These are phyloP conservation scores for Penicillium frequentans DNA, from an alignment of 2,329 filamentous ascomycete genomes.

Conservation along the genomic window DNA sequence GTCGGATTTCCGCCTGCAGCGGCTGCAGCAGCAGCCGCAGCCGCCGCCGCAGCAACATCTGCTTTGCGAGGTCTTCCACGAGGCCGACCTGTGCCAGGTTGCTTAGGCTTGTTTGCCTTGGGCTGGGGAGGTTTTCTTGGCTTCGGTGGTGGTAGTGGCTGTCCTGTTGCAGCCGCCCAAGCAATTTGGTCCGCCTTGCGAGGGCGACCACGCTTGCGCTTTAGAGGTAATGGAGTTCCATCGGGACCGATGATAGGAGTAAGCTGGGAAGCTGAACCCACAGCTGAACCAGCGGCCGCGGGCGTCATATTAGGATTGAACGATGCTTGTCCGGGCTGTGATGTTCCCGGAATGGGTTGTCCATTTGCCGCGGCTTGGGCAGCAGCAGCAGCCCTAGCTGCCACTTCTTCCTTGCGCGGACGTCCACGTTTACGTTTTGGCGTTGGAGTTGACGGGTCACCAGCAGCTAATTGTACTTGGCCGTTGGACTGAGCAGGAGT, in stretches of 20 bases:
- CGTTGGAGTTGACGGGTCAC: conserved; percentile 5
- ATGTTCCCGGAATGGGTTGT: conserved; percentile 9
- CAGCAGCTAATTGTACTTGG: conserved; percentile 8
- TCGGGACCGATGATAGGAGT: conserved; percentile 22
- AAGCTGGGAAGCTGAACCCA: conserved; percentile 6
- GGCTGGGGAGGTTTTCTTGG: conserved; percentile 20
- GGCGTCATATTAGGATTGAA: conserved; percentile 23
- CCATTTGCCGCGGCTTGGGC: conserved; percentile 19
- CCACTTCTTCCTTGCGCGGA: conserved; percentile 28
- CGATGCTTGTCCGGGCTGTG: conserved; percentile 21
- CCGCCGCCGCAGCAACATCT: conserved; percentile 29
- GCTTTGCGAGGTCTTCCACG: conserved; percentile 36
- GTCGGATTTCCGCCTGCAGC: conserved; percentile 14
- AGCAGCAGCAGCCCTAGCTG: conserved; percentile 20
- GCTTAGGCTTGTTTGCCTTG: conserved; percentile 14
- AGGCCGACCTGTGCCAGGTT: conserved; percentile 30
- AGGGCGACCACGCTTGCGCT: conserved; percentile 32
- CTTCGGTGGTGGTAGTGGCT: conserved; percentile 21
- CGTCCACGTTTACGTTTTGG: conserved; percentile 23
- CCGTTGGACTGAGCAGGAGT: conserved; percentile 17
- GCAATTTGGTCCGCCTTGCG: conserved; percentile 30
- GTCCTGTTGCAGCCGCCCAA: conserved; percentile 21
- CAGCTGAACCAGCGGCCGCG: conserved; percentile 7
- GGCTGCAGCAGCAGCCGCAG: conserved; percentile 24
- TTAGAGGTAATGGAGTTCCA: conserved; percentile 23